phyloP scores from a whole-genome alignment of 257 asterid species.

The Cynanchum wilfordii region DNA sequence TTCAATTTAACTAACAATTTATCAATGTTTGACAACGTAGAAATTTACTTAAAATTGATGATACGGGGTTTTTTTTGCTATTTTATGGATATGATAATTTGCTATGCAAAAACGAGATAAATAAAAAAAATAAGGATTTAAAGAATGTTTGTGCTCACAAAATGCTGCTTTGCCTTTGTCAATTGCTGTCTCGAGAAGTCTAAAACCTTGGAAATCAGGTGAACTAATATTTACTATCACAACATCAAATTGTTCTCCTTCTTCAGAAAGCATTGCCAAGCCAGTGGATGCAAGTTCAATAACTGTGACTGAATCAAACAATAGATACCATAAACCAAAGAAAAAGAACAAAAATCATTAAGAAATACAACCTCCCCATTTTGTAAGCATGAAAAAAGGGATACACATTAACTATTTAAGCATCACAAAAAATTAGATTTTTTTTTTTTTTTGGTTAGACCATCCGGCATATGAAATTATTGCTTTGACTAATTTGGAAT shows the following conservation, averaged over 20 bases:
- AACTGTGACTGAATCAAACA: constrained; percentile 17
- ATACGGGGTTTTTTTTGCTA: too few relatives aligned
- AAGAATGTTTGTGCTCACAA: constrained; percentile 8
- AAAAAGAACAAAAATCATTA: not conserved
- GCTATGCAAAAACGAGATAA: too few relatives aligned
- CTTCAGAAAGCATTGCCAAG: not conserved
- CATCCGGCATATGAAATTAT: too few relatives aligned
- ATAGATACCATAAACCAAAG: too few relatives aligned
- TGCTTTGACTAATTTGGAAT: too few relatives aligned
- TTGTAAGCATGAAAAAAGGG: not conserved
- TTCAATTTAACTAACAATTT: too few relatives aligned
- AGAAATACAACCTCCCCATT: not conserved
- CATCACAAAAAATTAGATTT: too few relatives aligned
- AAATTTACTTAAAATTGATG: too few relatives aligned
- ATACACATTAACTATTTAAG: too few relatives aligned
- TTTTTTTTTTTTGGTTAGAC: too few relatives aligned
- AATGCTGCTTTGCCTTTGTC: not conserved
- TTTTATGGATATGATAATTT: too few relatives aligned
- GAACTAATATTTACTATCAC: constrained; percentile 17
- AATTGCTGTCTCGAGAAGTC: constrained; percentile 1
- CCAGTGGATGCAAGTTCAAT: constrained; percentile 13
- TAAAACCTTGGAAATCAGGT: constrained; percentile 11
- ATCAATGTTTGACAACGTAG: not conserved
- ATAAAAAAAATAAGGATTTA: too few relatives aligned
- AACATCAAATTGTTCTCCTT: constrained; percentile 13